Conservation (phyloP, 257 asterid genomes). For the Forsythia suspensa region DNA sequence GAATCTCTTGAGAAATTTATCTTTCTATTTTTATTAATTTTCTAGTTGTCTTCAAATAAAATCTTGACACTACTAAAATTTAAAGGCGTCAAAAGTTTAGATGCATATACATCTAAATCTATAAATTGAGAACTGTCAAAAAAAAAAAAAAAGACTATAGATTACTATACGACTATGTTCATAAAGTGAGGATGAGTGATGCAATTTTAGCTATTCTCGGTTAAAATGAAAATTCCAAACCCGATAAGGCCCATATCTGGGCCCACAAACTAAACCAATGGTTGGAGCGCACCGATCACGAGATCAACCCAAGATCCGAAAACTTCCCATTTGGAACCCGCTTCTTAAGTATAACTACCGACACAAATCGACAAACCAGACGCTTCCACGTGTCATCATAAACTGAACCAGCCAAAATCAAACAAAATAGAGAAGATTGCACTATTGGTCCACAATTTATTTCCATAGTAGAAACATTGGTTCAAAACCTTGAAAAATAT, state of each 20-base stretch:
- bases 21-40: too few species aligned
- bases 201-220: too few species aligned
- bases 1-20: too few species aligned
- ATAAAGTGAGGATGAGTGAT: too few species aligned
- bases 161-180: too few species aligned
- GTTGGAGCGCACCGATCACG: neutral
- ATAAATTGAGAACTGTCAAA: too few species aligned
- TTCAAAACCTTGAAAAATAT: neutral
- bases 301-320: slow-evolving; percentile 14
- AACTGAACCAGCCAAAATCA: neutral
- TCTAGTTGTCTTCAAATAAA: too few species aligned
- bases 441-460: neutral
- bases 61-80: too few species aligned
- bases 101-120: too few species aligned
- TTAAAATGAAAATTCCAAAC: neutral
- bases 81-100: too few species aligned
- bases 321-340: slow-evolving; percentile 9
- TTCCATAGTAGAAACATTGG: neutral
- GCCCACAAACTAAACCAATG: slow-evolving; percentile 5
- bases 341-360: neutral
- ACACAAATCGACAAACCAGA: neutral
- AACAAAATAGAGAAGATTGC: neutral
- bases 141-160: too few species aligned
- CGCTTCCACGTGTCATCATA: neutral
- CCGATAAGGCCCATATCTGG: neutral